Evolutionary conservation across 345 rosid genomes (phyloP).

Genomic region (Excoecaria agallocha): DNA sequence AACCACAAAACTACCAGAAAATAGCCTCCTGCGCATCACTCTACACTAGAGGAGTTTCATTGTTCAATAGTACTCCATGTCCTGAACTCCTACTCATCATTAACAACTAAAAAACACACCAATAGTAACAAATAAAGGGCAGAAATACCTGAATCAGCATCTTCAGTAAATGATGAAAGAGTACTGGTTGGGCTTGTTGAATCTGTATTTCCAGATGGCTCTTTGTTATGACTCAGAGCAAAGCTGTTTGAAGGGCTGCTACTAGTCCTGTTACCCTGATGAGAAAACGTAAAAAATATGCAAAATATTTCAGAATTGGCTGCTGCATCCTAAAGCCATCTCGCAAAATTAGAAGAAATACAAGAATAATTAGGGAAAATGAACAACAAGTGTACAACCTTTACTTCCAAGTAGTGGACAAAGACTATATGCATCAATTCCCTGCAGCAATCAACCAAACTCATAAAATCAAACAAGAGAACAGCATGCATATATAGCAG

Average conservation of each 20-base stretch:
- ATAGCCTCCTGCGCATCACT: background rate
- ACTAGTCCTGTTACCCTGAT: constrained; percentile 64
- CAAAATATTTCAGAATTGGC: background rate
- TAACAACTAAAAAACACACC: background rate
- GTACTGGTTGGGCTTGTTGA: constrained; percentile 80
- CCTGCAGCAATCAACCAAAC: constrained; percentile 45
- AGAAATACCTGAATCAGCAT: constrained; percentile 75
- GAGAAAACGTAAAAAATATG: background rate
- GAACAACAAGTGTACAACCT: constrained; percentile 44
- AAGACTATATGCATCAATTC: constrained; percentile 90
- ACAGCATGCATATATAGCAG: background rate
- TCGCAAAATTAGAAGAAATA: background rate
- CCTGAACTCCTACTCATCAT: background rate
- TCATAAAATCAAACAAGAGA: constrained; percentile 9
- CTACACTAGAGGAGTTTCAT: background rate
- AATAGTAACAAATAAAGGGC: constrained; percentile 9
- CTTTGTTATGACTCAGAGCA: constrained; percentile 32
- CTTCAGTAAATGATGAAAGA: constrained; percentile 70
- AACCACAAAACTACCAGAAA: background rate
- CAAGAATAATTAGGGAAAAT: background rate
- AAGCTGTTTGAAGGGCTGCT: constrained; percentile 38
- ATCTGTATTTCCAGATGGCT: constrained; percentile 58
- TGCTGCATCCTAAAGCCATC: background rate
- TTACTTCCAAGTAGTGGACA: constrained; percentile 92
- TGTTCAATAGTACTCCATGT: background rate